These are phyloP conservation scores for Millerozyma miso DNA, from an alignment of 805 yeast genomes.

Conservation along the genomic window DNA sequence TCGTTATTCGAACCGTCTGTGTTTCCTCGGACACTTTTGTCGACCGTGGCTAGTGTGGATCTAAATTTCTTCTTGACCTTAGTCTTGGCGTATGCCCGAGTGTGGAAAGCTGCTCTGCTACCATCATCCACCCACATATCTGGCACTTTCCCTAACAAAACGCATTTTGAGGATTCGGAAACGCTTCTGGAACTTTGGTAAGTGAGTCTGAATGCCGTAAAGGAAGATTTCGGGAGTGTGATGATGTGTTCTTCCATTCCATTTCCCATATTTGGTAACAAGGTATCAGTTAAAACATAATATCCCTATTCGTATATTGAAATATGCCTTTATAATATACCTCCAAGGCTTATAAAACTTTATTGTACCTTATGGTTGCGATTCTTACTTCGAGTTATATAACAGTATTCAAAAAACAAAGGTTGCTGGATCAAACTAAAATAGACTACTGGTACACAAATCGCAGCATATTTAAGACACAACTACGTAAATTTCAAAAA, in stretches of 20 bases:
- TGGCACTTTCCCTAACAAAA: constrained; percentile 59
- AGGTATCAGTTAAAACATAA: not conserved
- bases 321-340: too few relatives aligned
- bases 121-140: constrained; percentile 45
- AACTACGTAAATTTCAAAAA: not conserved
- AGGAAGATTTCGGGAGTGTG: constrained; percentile 48
- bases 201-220: constrained; percentile 56
- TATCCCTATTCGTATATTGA: not conserved
- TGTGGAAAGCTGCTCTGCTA: constrained; percentile 19
- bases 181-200: constrained; percentile 50
- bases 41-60: constrained; percentile 5
- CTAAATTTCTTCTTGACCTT: constrained; percentile 10
- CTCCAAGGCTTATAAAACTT: too few relatives aligned
- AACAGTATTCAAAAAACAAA: too few relatives aligned
- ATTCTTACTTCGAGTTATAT: too few relatives aligned
- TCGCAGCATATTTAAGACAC: not conserved
- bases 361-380: too few relatives aligned
- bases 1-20: not conserved
- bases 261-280: not conserved
- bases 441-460: not conserved
- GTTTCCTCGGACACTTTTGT: constrained; percentile 6
- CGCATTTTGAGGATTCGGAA: constrained; percentile 42
- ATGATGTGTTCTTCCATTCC: constrained; percentile 5
- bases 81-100: constrained; percentile 9
- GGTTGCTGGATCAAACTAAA: not conserved